phyloP scores from a whole-genome alignment of 371 early-diverging fungal genomes.

The Dichotomocladium elegans region DNA sequence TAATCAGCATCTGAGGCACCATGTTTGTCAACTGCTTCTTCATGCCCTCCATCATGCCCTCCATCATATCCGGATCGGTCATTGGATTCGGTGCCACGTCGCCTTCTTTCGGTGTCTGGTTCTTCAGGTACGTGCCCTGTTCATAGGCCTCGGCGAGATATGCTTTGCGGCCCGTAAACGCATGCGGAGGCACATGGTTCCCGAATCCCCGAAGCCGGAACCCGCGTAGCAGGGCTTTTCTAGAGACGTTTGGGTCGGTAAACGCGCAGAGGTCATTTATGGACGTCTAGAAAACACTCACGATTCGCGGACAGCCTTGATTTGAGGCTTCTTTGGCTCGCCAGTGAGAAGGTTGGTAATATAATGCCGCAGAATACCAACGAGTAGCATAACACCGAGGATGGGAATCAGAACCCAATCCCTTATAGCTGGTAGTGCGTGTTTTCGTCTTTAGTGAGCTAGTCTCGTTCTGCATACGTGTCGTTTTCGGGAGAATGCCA shows the following conservation, averaged over 20 bases:
- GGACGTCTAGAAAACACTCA: no score
- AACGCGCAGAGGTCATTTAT: no score
- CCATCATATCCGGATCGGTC: constrained; percentile 91
- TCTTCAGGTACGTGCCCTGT: constrained; percentile 79
- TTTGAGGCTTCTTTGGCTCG: constrained; percentile 69
- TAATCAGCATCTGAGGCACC: constrained; percentile 96
- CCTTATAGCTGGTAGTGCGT: constrained; percentile 71
- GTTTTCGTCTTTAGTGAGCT: no score
- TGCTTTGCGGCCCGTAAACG: constrained; percentile 69
- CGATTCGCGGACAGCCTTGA: constrained; percentile 78
- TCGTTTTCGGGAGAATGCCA: no score
- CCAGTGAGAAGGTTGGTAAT: constrained; percentile 83
- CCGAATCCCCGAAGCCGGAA: constrained; percentile 65
- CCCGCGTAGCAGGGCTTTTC: constrained; percentile 76
- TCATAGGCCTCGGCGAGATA: constrained; percentile 78
- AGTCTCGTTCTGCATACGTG: no score
- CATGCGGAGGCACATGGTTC: constrained; percentile 63
- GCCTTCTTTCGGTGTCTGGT: constrained; percentile 59
- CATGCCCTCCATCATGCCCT: constrained; percentile 95
- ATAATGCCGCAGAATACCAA: constrained; percentile 83
- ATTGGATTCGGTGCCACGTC: constrained; percentile 67
- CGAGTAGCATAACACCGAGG: constrained; percentile 94
- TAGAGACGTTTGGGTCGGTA: no score
- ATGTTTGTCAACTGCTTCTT: constrained; percentile 95
- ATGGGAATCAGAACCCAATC: constrained; percentile 96